These are phyloP conservation scores for Arabidopsis hybrid DNA, from an alignment of 441 rosid species.

Conservation along the genomic window DNA sequence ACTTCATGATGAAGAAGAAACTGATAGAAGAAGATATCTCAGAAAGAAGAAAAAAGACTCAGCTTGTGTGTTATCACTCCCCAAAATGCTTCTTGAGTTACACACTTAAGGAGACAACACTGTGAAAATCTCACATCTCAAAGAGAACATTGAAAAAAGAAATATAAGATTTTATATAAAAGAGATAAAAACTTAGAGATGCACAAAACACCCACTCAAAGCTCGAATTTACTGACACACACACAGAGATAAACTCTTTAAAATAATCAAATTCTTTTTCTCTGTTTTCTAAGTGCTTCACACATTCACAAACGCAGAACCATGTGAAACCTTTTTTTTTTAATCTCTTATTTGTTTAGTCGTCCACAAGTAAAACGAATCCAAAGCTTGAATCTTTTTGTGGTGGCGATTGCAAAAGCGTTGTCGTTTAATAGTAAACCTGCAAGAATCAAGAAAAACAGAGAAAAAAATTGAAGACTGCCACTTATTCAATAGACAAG, in stretches of 20 bases:
- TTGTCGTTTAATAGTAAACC: slow-evolving; percentile 43
- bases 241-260: slow-evolving; percentile 35
- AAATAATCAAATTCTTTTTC: slow-evolving; percentile 40
- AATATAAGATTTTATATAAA: slow-evolving; percentile 29
- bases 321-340: slow-evolving; percentile 40
- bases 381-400: slow-evolving; percentile 46
- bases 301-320: slow-evolving; percentile 49
- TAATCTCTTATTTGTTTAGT: not conserved
- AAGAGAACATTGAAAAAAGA: slow-evolving; percentile 55
- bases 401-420: slow-evolving; percentile 45
- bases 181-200: slow-evolving; percentile 38
- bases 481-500: slow-evolving; percentile 61
- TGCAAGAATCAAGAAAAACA: slow-evolving; percentile 52
- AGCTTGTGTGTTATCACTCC: slow-evolving; percentile 1
- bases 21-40: slow-evolving; percentile 6
- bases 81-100: slow-evolving; percentile 52
- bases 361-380: slow-evolving; percentile 51
- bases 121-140: slow-evolving; percentile 44
- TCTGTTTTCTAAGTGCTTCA: slow-evolving; percentile 52
- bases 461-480: slow-evolving; percentile 52
- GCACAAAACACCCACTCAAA: slow-evolving; percentile 60
- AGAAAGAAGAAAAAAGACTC: not conserved
- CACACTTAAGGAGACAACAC: slow-evolving; percentile 54
- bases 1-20: slow-evolving; percentile 64
- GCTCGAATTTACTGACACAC: slow-evolving; percentile 78